Evolutionary conservation across 176 grass and related monocot species (phyloP), one percentile per base, ranked within the genome.

Genomic region (Themeda triandra): DNA sequence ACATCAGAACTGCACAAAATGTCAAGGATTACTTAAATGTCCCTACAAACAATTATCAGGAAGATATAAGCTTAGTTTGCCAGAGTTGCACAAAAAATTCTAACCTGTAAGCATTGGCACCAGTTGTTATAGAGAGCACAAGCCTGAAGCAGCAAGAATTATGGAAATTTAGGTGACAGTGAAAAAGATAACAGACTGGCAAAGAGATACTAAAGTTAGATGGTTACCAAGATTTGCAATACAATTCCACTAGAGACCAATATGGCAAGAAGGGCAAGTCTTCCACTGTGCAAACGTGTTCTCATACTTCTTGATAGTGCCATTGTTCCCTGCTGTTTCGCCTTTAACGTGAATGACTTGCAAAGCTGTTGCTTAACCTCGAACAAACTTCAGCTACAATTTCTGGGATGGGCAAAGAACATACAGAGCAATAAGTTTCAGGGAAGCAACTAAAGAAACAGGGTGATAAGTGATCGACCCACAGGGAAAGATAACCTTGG

Each of bases 21-120:
- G 28, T 5, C 37, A 78, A 25, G 27, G 31, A 27, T 66, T 24
- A 59, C 13, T 71, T 36, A 63, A 35, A 48, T 12, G 12, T 42
- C 37, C 40, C 9, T n/a, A 18, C 7, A 66, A 78, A 78, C 1
- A 66, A 77, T 31, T 64, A 28, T 25, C 4, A 1, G 24, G 4
- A 41, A 14, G 4, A 54, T 27, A 77, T 10, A 6, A 75, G 13
- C 8, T 9, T 27, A 77, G 23, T 68, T 77, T 40, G 17, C 4
- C 2, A 51, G 15, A 0, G 21, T 14, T 68, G n/a, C 75, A 80
- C 9, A 37, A 23, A 76, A 18, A 13, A 68, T 1, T 31, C 66
- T 79, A 76, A 99, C 93, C 96, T 92, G 96, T 99, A 39, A 96
- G 81, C 96, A 99, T 96, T 75, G 96, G 96, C 96, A 99, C 96